Percentiles rank a stretch among this genome's conserved stretches.
These are phyloP conservation scores for Papiliotrema terrestris DNA, from an alignment of 1,284 basidiomycete genomes.

Conservation along the genomic window DNA sequence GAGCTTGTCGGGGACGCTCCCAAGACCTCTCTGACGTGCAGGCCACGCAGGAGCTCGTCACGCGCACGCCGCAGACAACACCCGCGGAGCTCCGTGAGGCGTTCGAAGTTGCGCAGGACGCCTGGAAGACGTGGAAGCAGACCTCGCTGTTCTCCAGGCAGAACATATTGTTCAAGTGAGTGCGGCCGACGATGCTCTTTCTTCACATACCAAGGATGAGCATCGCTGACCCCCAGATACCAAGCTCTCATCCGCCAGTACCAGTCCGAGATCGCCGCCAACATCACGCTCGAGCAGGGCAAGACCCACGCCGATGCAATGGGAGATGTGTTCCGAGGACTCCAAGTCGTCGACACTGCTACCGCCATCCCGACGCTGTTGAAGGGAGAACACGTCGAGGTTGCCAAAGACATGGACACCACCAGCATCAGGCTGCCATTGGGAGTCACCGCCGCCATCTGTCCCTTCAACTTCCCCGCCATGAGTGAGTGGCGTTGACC, in stretches of 20 bases:
- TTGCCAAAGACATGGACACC: conserved; percentile 94
- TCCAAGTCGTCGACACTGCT: conserved; percentile 84
- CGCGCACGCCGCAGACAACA: conserved; percentile 81
- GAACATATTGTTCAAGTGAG: conserved; percentile 76
- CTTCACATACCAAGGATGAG: background rate
- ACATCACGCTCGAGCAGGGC: conserved; percentile 77
- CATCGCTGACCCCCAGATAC: conserved; percentile 20
- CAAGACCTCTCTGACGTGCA: conserved; percentile 31
- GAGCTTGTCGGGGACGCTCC: background rate
- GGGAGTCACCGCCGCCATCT: conserved; percentile 61
- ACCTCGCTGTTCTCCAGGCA: conserved; percentile 79
- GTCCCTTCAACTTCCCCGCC: conserved; percentile 83
- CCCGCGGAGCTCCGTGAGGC: conserved; percentile 72
- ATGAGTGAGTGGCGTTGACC: conserved; percentile 59
- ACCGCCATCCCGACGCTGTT: conserved; percentile 72
- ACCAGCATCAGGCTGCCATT: conserved; percentile 36
- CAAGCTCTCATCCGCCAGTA: conserved; percentile 48
- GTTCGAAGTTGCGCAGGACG: conserved; percentile 71
- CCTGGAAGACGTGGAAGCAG: conserved; percentile 76
- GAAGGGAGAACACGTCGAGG: conserved; percentile 82
- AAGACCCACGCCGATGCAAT: conserved; percentile 84
- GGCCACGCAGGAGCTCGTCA: conserved; percentile 81
- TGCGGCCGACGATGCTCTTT: background rate
- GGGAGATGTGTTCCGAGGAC: conserved; percentile 82
- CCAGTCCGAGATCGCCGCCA: conserved; percentile 51